Evolutionary conservation across 768 basidiomycete species (phyloP).

Genomic region (Hemileccinum impolitum): DNA sequence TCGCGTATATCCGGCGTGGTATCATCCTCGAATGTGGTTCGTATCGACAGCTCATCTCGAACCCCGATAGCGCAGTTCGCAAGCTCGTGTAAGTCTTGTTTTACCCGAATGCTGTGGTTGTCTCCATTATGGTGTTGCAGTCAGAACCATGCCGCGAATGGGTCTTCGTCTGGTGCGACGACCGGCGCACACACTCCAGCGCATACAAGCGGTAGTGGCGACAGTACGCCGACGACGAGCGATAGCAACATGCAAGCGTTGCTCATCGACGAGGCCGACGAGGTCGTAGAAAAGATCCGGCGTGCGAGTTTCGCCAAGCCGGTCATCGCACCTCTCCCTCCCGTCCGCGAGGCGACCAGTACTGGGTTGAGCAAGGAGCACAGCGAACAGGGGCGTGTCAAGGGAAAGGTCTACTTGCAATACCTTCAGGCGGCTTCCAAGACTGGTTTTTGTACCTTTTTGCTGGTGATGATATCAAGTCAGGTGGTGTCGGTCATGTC

Average conservation of each 20-base stretch:
- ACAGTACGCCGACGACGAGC: slow-evolving; percentile 17
- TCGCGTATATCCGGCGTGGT: slow-evolving; percentile 75
- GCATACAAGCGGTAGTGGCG: slow-evolving; percentile 25
- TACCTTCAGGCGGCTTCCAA: slow-evolving; percentile 82
- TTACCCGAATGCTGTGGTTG: fast-evolving
- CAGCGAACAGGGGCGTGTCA: slow-evolving; percentile 78
- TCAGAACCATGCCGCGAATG: slow-evolving; percentile 44
- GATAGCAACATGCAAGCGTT: slow-evolving; percentile 22
- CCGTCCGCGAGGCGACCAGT: slow-evolving; percentile 37
- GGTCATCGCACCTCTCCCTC: slow-evolving; percentile 40
- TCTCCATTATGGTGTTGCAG: slow-evolving; percentile 21
- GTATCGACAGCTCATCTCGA: slow-evolving; percentile 56
- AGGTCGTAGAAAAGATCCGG: slow-evolving; percentile 55
- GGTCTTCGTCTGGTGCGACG: slow-evolving; percentile 37
- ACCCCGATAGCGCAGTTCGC: slow-evolving; percentile 61
- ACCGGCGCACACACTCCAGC: slow-evolving; percentile 52
- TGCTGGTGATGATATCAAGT: slow-evolving; percentile 49
- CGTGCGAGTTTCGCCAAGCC: slow-evolving; percentile 59
- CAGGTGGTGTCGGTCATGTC: slow-evolving; percentile 61
- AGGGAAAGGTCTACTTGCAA: slow-evolving; percentile 65
- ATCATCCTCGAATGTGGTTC: slow-evolving; percentile 76
- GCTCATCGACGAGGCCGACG: slow-evolving; percentile 25
- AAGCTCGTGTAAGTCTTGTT: slow-evolving; percentile 66
- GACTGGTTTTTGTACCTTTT: slow-evolving; percentile 63
- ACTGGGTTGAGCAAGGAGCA: slow-evolving; percentile 64